Base-by-base conservation (phyloP, 306 rosid genomes). In the Prunus dulcis region DNA sequence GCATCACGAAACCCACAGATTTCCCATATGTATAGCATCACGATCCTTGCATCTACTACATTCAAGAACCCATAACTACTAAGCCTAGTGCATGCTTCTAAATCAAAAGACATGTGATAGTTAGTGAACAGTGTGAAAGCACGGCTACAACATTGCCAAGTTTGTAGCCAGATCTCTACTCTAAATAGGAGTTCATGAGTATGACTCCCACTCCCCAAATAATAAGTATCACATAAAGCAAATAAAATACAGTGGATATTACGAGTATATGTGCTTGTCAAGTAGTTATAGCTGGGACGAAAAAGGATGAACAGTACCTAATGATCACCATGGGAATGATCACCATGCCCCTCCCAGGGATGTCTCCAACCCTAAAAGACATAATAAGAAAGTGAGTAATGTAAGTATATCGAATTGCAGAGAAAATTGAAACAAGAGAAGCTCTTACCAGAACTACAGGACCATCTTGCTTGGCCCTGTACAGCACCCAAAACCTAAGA, bases 341-440 rank as follows among this genome's bases (percentile, higher is more conserved):
- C 97, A 80, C 64, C 95, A 60, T 94, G 97, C 78, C 93, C 97
- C 25, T 94, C 98, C 98, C 98, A 94, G 27, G 98, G 98, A 82
- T 94, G 98, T 76, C 98, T 88, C 98, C 93, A 94, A 14, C 98
- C 98, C 98, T 94, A 81, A 13, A 60, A 80, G 19, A 28, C 9
- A 67, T 58, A 45, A 43, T 25, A 64, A 19, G 32, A 69, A 61
- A 56, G 12, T 56, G 22, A 72, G 78, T 69, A 32, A 18, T 23
- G 34, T 22, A 19, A 71, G 45, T 5, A 49, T 60, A 22, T 17
- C 3, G 52, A 72, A 38, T 20, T 13, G 49, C 45, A 52, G 2
- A 60, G 22, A 55, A 38, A 56, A 63, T 11, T 13, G 53, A 78
- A 70, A 76, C 13, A 3, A 52, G 30, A 64, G 22, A 28, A 9